phyloP scores from a whole-genome alignment of 768 basidiomycete genomes.

The Suillus weaverae region DNA sequence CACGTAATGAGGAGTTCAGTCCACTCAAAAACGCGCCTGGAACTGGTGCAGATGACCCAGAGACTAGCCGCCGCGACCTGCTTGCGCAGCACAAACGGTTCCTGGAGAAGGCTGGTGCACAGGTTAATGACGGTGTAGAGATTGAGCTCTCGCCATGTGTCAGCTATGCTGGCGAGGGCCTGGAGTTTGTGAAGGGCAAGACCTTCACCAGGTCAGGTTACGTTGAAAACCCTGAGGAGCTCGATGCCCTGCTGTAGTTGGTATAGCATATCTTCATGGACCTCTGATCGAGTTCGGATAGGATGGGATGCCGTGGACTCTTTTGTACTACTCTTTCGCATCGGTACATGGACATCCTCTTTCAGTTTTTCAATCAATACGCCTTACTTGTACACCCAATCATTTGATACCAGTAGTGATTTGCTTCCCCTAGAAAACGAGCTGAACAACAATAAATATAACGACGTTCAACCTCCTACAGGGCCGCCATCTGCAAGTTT shows the following conservation, averaged over 20 bases:
- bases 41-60: slow-evolving; percentile 84
- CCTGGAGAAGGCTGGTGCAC: slow-evolving; percentile 77
- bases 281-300: slow-evolving; percentile 4
- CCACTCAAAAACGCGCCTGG: slow-evolving; percentile 98
- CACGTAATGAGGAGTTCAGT: slow-evolving; percentile 88
- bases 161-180: slow-evolving; percentile 90
- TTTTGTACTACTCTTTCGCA: slow-evolving; percentile 7
- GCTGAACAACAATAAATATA: slow-evolving; percentile 7
- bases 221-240: slow-evolving; percentile 63
- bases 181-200: slow-evolving; percentile 77
- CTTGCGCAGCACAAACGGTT: slow-evolving; percentile 86
- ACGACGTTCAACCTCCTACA: slow-evolving; percentile 42
- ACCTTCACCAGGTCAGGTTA: slow-evolving; percentile 73
- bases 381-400: slow-evolving; percentile 8
- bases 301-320: not conserved
- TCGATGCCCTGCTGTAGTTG: slow-evolving; percentile 63
- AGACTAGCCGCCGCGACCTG: slow-evolving; percentile 87
- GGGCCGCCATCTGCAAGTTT: slow-evolving; percentile 43
- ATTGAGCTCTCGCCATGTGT: slow-evolving; percentile 90
- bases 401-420: slow-evolving; percentile 16
- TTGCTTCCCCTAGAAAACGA: not conserved
- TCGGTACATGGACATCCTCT: slow-evolving; percentile 8
- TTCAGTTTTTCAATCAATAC: slow-evolving; percentile 4
- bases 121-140: slow-evolving; percentile 69
- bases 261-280: slow-evolving; percentile 8